These are phyloP conservation scores for Aquilaria agallochum DNA, from an alignment of 441 rosid genomes.

Conservation along the genomic window DNA sequence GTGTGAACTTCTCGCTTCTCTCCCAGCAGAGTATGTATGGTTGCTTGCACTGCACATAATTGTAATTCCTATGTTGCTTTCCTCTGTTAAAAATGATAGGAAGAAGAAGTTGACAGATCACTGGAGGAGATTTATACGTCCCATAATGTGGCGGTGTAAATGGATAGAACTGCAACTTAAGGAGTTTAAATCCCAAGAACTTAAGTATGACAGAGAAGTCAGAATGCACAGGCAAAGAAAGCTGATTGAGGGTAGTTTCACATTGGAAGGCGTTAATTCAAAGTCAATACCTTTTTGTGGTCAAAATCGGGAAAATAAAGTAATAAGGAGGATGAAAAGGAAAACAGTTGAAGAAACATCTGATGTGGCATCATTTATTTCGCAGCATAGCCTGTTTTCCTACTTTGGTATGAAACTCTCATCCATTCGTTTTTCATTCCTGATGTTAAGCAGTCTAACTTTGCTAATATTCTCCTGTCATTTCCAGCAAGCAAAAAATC, in stretches of 20 bases:
- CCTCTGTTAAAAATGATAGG: conserved; percentile 24
- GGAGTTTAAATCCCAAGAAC: conserved; percentile 52
- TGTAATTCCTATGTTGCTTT: too few relatives aligned
- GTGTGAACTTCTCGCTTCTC: too few relatives aligned
- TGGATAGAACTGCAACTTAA: conserved; percentile 76
- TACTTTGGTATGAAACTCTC: conserved; percentile 45
- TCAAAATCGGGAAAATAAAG: conserved; percentile 31
- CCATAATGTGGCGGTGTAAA: conserved; percentile 82
- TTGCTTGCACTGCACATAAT: too few relatives aligned
- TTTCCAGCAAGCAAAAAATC: conserved; percentile 48
- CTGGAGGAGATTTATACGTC: conserved; percentile 71
- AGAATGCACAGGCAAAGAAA: conserved; percentile 41
- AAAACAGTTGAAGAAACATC: conserved; percentile 58
- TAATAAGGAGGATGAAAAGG: conserved; percentile 71
- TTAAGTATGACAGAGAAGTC: conserved; percentile 57
- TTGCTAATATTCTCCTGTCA: conserved; percentile 14
- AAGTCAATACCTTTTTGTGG: conserved; percentile 43
- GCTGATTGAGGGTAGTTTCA: conserved; percentile 33
- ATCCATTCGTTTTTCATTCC: conserved; percentile 5
- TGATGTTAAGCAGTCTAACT: conserved; percentile 3
- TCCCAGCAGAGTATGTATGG: too few relatives aligned
- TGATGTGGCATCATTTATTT: conserved; percentile 47
- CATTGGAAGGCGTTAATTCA: conserved; percentile 29
- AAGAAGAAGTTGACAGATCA: conserved; percentile 80
- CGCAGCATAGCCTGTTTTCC: conserved; percentile 64